Conservation (phyloP, 2,329 filamentous ascomycete genomes). For the Pseudogymnoascus pannorum region DNA sequence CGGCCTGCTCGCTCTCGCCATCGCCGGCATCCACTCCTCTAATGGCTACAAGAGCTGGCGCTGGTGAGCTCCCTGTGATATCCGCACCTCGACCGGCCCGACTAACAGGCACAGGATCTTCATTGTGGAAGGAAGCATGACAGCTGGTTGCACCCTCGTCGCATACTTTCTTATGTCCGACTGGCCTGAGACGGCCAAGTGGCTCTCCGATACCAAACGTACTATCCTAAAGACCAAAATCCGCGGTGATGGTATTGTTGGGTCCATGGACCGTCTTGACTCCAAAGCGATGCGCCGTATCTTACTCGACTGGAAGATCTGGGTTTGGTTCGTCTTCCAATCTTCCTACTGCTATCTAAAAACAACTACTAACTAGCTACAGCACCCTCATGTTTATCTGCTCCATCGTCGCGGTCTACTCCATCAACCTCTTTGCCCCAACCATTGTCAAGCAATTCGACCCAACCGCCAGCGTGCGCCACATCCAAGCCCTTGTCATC, state of each 20-base stretch:
- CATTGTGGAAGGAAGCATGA: conserved; percentile 43
- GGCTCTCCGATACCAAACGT: conserved; percentile 33
- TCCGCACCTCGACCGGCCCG: neutral
- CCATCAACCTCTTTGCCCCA: conserved; percentile 41
- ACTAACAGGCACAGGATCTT: conserved; percentile 41
- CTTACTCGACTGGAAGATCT: conserved; percentile 34
- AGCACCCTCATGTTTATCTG: conserved; percentile 33
- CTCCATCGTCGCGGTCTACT: conserved; percentile 48
- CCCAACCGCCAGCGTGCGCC: conserved; percentile 59
- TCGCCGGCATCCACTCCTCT: conserved; percentile 64
- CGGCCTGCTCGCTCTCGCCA: conserved; percentile 19
- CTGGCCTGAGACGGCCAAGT: conserved; percentile 13
- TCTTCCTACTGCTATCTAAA: conserved; percentile 53
- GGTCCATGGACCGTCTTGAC: conserved; percentile 42
- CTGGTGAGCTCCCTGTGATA: conserved; percentile 34
- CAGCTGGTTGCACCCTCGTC: conserved; percentile 34
- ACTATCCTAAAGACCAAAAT: conserved; percentile 29
- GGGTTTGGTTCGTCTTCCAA: conserved; percentile 21
- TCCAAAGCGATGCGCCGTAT: conserved; percentile 12
- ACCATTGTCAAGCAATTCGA: conserved; percentile 61
- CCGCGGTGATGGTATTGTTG: conserved; percentile 44
- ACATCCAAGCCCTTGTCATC: conserved; percentile 38
- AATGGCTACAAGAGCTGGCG: conserved; percentile 50
- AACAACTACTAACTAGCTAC: conserved; percentile 52
- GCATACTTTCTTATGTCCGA: conserved; percentile 32